These are phyloP conservation scores for Tricholomella constricta DNA, from an alignment of 768 basidiomycete genomes.

Conservation along the genomic window DNA sequence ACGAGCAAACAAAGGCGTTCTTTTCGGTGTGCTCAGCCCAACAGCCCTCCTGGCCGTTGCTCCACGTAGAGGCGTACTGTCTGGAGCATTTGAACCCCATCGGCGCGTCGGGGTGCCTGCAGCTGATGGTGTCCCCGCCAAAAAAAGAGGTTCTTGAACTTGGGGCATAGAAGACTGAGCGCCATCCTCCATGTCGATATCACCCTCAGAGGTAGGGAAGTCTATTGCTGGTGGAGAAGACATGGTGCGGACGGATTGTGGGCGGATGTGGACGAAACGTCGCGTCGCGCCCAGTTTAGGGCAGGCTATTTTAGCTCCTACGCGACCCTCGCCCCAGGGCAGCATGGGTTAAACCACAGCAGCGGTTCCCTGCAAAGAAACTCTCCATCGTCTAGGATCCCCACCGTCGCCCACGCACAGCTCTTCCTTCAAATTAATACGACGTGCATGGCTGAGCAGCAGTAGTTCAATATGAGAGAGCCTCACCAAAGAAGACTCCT, in stretches of 20 bases:
- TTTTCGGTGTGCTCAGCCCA: constrained; percentile 57
- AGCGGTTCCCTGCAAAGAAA: no score
- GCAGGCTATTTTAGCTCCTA: constrained; percentile 36
- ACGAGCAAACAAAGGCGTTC: constrained; percentile 55
- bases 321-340: no score
- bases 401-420: no score
- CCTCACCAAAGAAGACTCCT: no score
- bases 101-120: constrained; percentile 51
- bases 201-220: constrained; percentile 64
- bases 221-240: constrained; percentile 67
- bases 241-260: constrained; percentile 38
- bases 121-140: constrained; percentile 54
- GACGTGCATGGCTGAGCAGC: no score
- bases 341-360: no score
- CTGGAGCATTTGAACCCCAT: constrained; percentile 36
- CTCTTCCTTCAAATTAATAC: no score
- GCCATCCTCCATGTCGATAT: constrained; percentile 53
- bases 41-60: constrained; percentile 54
- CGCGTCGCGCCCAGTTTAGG: constrained; percentile 59
- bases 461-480: no score
- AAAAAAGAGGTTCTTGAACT: constrained; percentile 48
- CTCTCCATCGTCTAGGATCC: no score
- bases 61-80: constrained; percentile 49
- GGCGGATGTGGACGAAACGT: constrained; percentile 31
- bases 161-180: constrained; percentile 40